Evolutionary conservation across 441 rosid species (phyloP).

Genomic region (Euphorbia celastroides): DNA sequence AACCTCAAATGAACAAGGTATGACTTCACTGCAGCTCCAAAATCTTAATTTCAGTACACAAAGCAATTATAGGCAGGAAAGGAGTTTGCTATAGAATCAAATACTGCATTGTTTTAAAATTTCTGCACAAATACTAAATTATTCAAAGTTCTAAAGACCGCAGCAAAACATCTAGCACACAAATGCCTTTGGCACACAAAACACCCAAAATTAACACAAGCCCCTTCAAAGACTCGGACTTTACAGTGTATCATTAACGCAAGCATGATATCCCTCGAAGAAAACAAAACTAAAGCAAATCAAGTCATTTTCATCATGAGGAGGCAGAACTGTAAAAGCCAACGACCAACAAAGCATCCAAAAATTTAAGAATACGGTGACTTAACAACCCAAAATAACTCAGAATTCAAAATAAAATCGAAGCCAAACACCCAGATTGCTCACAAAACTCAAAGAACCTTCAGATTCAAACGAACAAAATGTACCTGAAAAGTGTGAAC

Average conservation of each 20-base stretch:
- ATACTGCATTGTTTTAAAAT: neutral
- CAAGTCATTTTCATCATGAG: neutral
- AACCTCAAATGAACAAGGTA: neutral
- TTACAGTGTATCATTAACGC: neutral
- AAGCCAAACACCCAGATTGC: neutral
- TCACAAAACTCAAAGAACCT: neutral
- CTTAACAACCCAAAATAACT: neutral
- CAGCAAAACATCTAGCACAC: neutral
- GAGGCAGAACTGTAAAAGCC: neutral
- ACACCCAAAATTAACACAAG: neutral
- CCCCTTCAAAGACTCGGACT: neutral
- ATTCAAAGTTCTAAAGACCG: neutral
- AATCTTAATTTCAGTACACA: neutral
- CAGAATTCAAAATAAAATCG: neutral
- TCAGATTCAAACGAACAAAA: neutral
- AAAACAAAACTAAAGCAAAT: neutral
- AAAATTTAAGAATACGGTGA: neutral
- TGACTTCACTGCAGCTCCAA: neutral
- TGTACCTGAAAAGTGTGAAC: slow-evolving; percentile 86
- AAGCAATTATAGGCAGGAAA: slow-evolving; percentile 6
- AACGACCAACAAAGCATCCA: too few relatives aligned
- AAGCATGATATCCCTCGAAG: neutral
- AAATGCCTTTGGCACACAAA: neutral
- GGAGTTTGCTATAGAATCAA: neutral
- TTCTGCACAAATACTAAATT: neutral